Percentiles rank a stretch among this genome's conserved stretches.
Evolutionary conservation across 1,139 yeast species (phyloP).

Genomic region (Suhomyces coccinellae): DNA sequence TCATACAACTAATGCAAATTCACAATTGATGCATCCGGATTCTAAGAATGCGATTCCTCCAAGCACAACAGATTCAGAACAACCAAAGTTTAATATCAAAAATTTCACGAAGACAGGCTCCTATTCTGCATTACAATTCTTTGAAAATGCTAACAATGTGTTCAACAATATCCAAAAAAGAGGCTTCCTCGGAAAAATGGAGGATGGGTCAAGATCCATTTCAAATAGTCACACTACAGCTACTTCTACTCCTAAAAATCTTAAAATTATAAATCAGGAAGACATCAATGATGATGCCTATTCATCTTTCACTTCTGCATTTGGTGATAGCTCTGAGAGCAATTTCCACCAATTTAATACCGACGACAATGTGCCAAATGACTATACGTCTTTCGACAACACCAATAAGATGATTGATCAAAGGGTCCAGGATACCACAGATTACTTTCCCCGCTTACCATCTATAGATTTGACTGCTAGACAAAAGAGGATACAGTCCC

Average conservation of each 20-base stretch:
- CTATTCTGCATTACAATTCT: constrained; percentile 38
- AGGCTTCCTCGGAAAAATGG: constrained; percentile 21
- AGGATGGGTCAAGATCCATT: constrained; percentile 8
- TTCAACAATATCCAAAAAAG: constrained; percentile 42
- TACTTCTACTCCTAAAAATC: constrained; percentile 41
- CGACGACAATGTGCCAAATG: constrained; percentile 18
- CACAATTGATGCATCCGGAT: not conserved
- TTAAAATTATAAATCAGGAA: constrained; percentile 22
- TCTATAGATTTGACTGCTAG: constrained; percentile 2
- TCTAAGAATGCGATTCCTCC: not conserved
- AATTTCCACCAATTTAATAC: constrained; percentile 18
- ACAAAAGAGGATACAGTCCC: constrained; percentile 5
- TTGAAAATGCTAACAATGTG: constrained; percentile 41
- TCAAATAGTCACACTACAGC: constrained; percentile 29
- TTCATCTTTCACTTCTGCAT: constrained; percentile 40
- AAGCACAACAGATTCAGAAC: constrained; percentile 2
- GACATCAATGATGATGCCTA: constrained; percentile 26
- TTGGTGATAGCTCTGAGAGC: constrained; percentile 26
- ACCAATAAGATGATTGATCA: constrained; percentile 6
- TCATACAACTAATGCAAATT: not conserved
- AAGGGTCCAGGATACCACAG: constrained; percentile 4
- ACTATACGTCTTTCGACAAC: constrained; percentile 29
- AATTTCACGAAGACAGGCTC: constrained; percentile 34
- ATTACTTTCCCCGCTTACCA: constrained; percentile 9
- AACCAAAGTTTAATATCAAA: constrained; percentile 35